Conservation (phyloP, 2,329 filamentous ascomycete genomes). For the Fusarium sp. region DNA sequence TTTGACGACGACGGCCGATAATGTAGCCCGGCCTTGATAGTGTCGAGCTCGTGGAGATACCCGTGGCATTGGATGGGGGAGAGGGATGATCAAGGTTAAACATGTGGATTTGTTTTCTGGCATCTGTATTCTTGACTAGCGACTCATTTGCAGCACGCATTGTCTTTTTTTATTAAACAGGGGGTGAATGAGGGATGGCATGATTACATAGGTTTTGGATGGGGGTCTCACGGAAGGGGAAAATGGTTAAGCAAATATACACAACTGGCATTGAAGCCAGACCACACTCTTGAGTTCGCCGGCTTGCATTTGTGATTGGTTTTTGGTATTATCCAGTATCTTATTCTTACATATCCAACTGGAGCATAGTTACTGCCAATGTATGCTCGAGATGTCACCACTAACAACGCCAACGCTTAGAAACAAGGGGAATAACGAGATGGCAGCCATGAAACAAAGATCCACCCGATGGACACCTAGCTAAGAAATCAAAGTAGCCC, state of each 20-base stretch:
- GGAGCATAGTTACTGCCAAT: background rate
- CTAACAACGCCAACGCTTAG: constrained; percentile 15
- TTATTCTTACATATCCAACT: background rate
- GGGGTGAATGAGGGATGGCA: constrained; percentile 14
- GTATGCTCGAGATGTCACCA: background rate
- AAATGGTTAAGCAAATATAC: constrained; percentile 26
- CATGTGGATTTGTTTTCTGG: constrained; percentile 20
- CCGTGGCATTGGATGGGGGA: constrained; percentile 41
- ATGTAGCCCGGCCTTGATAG: constrained; percentile 4
- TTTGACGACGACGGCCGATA: constrained; percentile 3
- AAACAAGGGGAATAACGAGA: background rate
- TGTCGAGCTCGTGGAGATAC: constrained; percentile 34
- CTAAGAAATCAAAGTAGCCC: background rate
- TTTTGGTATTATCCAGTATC: background rate
- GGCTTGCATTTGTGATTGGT: background rate
- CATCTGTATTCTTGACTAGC: constrained; percentile 29
- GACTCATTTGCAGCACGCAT: constrained; percentile 14
- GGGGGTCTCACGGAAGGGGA: constrained; percentile 10
- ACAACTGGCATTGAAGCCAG: constrained; percentile 16
- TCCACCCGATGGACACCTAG: background rate
- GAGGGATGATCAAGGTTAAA: background rate
- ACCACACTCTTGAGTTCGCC: background rate
- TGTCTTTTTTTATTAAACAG: constrained; percentile 15
- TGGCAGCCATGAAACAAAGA: background rate
- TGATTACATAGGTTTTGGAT: background rate